A percentile compares a stretch with the other conserved stretches of the same genome.
Evolutionary conservation across 176 grass and related monocot species (phyloP).

Genomic region (Oryza punctata): DNA sequence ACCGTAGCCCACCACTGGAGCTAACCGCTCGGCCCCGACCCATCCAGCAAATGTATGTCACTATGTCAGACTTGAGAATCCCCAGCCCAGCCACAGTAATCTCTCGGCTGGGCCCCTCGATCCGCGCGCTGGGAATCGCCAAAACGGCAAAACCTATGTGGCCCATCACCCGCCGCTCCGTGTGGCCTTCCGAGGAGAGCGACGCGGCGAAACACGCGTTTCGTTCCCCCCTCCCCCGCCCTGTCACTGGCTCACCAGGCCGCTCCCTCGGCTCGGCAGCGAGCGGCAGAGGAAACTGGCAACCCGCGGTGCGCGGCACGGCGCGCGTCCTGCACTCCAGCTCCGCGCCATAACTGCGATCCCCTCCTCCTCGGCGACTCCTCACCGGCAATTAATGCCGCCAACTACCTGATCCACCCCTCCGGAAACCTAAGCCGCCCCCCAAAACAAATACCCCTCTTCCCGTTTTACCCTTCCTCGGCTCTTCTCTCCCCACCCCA

Average conservation of each 20-base stretch:
- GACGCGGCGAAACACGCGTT: background rate
- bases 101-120: background rate
- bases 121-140: background rate
- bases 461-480: conserved; percentile 27
- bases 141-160: no score
- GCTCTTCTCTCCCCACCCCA: background rate
- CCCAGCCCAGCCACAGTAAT: no score
- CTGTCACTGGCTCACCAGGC: background rate
- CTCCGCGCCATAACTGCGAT: conserved; percentile 47
- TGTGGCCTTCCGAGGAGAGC: background rate
- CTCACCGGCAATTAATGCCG: conserved; percentile 63
- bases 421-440: conserved; percentile 43
- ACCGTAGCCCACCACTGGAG: no score
- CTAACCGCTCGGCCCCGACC: no score
- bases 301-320: conserved; percentile 7
- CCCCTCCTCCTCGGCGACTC: conserved; percentile 23
- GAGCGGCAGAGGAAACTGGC: background rate
- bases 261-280: background rate
- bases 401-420: conserved; percentile 38
- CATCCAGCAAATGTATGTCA: no score
- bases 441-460: conserved; percentile 50
- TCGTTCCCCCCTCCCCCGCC: background rate
- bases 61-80: no score
- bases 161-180: background rate
- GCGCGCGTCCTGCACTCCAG: background rate